Percentiles rank a stretch among this genome's conserved stretches.
phyloP scores from a whole-genome alignment of 352 stramenopile genomes.

The Globisporangium barbulae region DNA sequence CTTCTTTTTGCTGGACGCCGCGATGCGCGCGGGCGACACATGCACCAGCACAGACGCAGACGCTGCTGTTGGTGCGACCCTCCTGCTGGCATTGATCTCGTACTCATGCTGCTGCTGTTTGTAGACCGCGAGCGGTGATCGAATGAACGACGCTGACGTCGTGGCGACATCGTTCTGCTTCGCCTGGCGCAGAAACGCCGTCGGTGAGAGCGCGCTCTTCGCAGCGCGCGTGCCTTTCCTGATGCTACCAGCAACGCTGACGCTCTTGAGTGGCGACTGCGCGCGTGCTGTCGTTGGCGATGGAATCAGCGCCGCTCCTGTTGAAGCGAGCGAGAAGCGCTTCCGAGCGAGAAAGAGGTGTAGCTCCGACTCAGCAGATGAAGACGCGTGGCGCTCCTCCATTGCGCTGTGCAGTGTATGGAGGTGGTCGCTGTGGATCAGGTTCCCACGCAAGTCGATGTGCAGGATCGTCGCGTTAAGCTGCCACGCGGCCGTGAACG shows the following conservation, averaged over 20 bases:
- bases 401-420: constrained; percentile 20
- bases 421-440: constrained; percentile 46
- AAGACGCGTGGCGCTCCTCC: constrained; percentile 26
- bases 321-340: constrained; percentile 20
- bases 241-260: background rate
- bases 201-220: constrained; percentile 33
- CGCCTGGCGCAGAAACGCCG: constrained; percentile 41
- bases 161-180: constrained; percentile 3
- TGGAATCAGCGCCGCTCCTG: background rate
- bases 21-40: constrained; percentile 1
- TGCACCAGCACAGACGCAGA: constrained; percentile 3
- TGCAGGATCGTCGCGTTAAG: constrained; percentile 35
- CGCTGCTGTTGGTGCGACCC: background rate
- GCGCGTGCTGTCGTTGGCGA: background rate
- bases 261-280: constrained; percentile 5
- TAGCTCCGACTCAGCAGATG: constrained; percentile 31
- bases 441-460: constrained; percentile 54
- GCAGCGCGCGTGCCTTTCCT: constrained; percentile 8
- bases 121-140: constrained; percentile 18
- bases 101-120: constrained; percentile 10
- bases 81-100: background rate
- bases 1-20: constrained; percentile 5
- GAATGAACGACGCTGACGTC: constrained; percentile 8
- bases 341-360: constrained; percentile 46
- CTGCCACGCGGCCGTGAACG: constrained; percentile 31